phyloP scores from a whole-genome alignment of 306 rosid genomes.

The Vigna mungo region DNA sequence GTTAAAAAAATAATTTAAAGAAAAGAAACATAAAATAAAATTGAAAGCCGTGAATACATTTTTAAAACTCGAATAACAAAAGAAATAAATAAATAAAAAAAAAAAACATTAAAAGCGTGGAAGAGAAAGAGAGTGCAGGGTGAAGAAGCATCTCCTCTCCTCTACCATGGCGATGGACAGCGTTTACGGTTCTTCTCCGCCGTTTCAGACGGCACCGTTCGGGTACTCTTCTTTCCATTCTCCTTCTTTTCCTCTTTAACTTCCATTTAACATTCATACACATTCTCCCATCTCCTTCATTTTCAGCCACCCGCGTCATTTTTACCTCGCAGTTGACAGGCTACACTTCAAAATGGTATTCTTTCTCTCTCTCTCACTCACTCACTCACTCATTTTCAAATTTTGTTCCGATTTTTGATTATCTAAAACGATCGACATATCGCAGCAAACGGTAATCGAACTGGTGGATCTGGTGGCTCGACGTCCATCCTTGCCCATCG shows the following conservation, averaged over 20 bases:
- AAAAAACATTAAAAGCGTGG: no score
- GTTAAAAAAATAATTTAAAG: no score
- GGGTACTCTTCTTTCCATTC: slow-evolving; percentile 20
- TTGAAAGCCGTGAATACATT: no score
- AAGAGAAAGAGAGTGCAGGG: not conserved
- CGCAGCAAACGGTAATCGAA: slow-evolving; percentile 58
- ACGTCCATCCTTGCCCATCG: slow-evolving; percentile 73
- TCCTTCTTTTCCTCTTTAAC: not conserved
- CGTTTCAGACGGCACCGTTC: slow-evolving; percentile 31
- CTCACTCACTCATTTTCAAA: not conserved
- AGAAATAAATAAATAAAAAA: no score
- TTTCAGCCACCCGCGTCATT: slow-evolving; percentile 77
- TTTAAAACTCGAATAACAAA: no score
- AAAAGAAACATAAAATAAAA: no score
- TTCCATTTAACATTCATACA: not conserved
- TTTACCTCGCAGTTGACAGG: slow-evolving; percentile 86
- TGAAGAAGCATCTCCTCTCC: not conserved
- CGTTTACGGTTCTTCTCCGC: slow-evolving; percentile 42
- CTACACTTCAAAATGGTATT: slow-evolving; percentile 75
- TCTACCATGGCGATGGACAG: slow-evolving; percentile 54
- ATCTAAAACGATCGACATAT: not conserved
- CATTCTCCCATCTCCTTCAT: not conserved
- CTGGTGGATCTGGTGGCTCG: slow-evolving; percentile 76
- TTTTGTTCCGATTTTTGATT: not conserved
- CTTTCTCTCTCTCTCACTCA: not conserved